phyloP scores from a whole-genome alignment of 2,329 filamentous ascomycete genomes.

The Cladosporium colombiae region DNA sequence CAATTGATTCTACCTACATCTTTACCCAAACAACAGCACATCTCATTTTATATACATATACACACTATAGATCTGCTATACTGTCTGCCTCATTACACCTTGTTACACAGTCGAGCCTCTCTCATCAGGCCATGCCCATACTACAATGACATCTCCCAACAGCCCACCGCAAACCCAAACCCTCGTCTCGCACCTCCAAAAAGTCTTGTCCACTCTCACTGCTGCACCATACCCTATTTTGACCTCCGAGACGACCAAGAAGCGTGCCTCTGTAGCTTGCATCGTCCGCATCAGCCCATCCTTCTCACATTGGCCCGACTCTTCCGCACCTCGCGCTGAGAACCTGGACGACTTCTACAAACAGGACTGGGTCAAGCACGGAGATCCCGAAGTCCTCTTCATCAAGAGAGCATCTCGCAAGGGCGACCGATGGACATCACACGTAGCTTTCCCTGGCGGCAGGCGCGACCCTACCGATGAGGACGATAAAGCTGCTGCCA shows the following conservation, averaged over 20 bases:
- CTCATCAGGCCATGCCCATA: neutral
- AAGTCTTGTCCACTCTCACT: slow-evolving; percentile 45
- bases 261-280: slow-evolving; percentile 66
- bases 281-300: slow-evolving; percentile 64
- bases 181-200: slow-evolving; percentile 44
- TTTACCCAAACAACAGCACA: neutral
- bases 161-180: slow-evolving; percentile 22
- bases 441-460: slow-evolving; percentile 68
- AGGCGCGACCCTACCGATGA: slow-evolving; percentile 66
- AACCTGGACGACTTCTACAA: slow-evolving; percentile 59
- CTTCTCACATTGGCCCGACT: slow-evolving; percentile 54
- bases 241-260: slow-evolving; percentile 52
- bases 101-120: neutral
- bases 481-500: slow-evolving; percentile 62
- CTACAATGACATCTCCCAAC: slow-evolving; percentile 5
- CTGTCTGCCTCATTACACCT: neutral
- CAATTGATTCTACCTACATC: neutral
- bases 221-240: slow-evolving; percentile 52
- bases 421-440: slow-evolving; percentile 69
- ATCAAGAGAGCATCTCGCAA: slow-evolving; percentile 67
- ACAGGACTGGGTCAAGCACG: slow-evolving; percentile 65
- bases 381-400: slow-evolving; percentile 68
- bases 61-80: neutral
- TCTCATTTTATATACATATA: neutral
- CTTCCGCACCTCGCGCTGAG: slow-evolving; percentile 24